phyloP scores from a whole-genome alignment of 441 rosid genomes.

The Arabidopsis lyrata region DNA sequence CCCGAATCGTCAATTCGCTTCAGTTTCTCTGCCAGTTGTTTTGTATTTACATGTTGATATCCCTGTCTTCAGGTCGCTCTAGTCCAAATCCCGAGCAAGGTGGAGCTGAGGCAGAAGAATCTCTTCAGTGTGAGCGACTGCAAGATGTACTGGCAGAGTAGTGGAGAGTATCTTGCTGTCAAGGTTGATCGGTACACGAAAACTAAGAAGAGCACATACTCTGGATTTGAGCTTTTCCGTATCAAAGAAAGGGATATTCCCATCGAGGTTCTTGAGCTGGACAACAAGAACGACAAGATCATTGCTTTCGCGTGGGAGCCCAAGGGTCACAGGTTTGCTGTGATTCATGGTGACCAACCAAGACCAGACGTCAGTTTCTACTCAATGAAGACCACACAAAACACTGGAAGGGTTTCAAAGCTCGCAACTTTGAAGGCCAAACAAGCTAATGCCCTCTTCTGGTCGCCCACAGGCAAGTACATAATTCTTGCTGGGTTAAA shows the following conservation, averaged over 20 bases:
- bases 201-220: constrained; percentile 71
- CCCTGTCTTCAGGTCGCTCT: constrained; percentile 68
- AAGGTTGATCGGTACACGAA: constrained; percentile 62
- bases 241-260: constrained; percentile 95
- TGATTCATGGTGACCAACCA: constrained; percentile 91
- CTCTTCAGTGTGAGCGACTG: constrained; percentile 96
- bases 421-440: constrained; percentile 84
- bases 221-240: constrained; percentile 97
- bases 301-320: constrained; percentile 81
- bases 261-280: constrained; percentile 95
- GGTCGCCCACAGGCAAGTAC: constrained; percentile 89
- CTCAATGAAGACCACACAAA: constrained; percentile 70
- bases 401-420: constrained; percentile 76
- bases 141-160: constrained; percentile 98
- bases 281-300: constrained; percentile 94
- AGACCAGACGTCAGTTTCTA: constrained; percentile 94
- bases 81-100: constrained; percentile 85
- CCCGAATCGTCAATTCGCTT: neutral
- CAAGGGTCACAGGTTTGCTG: constrained; percentile 94
- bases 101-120: constrained; percentile 91
- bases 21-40: neutral
- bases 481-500: constrained; percentile 88
- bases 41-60: neutral
- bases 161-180: constrained; percentile 94
- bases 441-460: constrained; percentile 94